phyloP scores from a whole-genome alignment of 768 basidiomycete species.

The Fistulinella prunicolor region DNA sequence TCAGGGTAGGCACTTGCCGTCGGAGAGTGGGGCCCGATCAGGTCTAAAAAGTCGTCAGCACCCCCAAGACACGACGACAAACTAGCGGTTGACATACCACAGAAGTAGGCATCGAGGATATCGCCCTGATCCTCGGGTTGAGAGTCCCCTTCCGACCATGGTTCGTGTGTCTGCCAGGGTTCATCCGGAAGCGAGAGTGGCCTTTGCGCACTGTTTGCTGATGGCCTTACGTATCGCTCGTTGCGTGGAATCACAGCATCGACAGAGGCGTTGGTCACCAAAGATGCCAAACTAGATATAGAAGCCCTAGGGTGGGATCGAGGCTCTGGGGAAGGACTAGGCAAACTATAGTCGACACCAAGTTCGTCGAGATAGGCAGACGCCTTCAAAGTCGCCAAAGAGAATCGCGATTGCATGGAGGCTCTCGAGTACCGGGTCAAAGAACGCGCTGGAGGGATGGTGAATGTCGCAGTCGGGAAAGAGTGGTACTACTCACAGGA shows the following conservation, averaged over 20 bases:
- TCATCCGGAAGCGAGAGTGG: constrained; percentile 19
- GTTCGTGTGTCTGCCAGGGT: constrained; percentile 15
- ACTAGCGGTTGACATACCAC: constrained; percentile 25
- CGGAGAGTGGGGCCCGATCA: constrained; percentile 17
- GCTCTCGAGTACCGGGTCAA: constrained; percentile 18
- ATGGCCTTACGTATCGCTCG: constrained; percentile 14
- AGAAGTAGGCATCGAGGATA: constrained; percentile 43
- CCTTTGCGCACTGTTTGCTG: constrained; percentile 10
- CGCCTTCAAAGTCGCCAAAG: constrained; percentile 22
- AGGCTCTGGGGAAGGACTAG: constrained; percentile 19
- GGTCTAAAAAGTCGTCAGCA: constrained; percentile 18
- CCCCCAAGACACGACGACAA: not conserved
- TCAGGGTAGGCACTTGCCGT: constrained; percentile 15
- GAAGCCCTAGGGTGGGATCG: constrained; percentile 36
- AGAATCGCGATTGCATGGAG: constrained; percentile 34
- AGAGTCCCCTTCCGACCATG: constrained; percentile 24
- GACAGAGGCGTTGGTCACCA: constrained; percentile 55
- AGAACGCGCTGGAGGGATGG: constrained; percentile 14
- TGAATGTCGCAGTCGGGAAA: not conserved
- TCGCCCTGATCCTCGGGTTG: constrained; percentile 32
- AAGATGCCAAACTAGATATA: constrained; percentile 52
- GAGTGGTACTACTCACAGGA: constrained; percentile 10
- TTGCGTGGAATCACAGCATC: constrained; percentile 53
- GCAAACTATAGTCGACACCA: constrained; percentile 27
- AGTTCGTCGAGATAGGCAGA: constrained; percentile 31